A percentile compares a stretch with the other conserved stretches of the same genome.
These are phyloP conservation scores for Sanghuangporus baumii DNA, from an alignment of 1,284 basidiomycete genomes.

Conservation along the genomic window DNA sequence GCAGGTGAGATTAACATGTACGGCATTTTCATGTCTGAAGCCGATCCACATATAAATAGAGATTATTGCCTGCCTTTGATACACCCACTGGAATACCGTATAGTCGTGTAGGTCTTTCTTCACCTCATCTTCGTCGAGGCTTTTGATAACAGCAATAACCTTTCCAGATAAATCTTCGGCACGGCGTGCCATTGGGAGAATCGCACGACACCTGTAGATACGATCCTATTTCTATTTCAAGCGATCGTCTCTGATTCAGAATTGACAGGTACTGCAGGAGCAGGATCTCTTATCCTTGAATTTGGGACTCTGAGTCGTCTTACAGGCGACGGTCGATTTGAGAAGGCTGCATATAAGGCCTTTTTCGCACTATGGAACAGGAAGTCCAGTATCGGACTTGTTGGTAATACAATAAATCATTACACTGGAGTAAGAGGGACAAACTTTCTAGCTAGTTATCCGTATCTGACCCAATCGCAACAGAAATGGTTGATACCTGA, in stretches of 20 bases:
- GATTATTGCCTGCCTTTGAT: constrained; percentile 83
- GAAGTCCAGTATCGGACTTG: constrained; percentile 71
- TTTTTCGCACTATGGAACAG: constrained; percentile 93
- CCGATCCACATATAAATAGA: constrained; percentile 27
- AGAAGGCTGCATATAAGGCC: constrained; percentile 77
- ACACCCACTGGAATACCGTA: constrained; percentile 87
- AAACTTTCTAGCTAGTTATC: not conserved
- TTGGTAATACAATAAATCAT: constrained; percentile 86
- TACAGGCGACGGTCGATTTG: constrained; percentile 82
- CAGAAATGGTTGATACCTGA: constrained; percentile 42
- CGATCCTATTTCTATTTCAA: not conserved
- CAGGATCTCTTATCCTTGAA: constrained; percentile 86
- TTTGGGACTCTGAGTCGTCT: constrained; percentile 88
- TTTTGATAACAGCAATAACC: not conserved
- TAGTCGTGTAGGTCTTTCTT: constrained; percentile 57
- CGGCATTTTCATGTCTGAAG: too few relatives aligned
- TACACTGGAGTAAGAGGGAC: constrained; percentile 61
- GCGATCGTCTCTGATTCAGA: not conserved
- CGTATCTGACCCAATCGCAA: not conserved
- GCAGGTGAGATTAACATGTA: not conserved
- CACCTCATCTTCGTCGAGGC: not conserved
- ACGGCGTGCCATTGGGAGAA: constrained; percentile 64
- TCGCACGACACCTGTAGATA: constrained; percentile 72
- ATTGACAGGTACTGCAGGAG: constrained; percentile 80
- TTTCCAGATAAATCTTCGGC: constrained; percentile 65